These are phyloP conservation scores for Trypanosoma scelopori DNA, from an alignment of 208 protist genomes.

Conservation along the genomic window DNA sequence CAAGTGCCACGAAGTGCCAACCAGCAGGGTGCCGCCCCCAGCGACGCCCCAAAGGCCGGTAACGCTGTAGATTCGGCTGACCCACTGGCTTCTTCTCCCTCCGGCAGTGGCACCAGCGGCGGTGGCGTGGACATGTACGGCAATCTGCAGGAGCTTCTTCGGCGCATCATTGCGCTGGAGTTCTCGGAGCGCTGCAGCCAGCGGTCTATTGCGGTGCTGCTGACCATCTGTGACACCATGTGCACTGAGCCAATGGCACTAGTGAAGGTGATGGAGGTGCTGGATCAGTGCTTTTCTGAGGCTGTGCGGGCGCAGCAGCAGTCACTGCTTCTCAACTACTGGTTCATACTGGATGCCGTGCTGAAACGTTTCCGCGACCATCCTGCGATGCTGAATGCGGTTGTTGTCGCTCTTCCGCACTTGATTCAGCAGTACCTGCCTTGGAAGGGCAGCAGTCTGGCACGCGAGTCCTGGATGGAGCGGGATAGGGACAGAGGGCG, in stretches of 20 bases:
- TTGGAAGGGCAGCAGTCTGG: conserved; percentile 16
- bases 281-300: conserved; percentile 16
- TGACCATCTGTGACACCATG: conserved; percentile 13
- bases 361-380: conserved; percentile 13
- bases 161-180: conserved; percentile 17
- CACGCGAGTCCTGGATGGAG: conserved; percentile 8
- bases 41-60: too few relatives aligned
- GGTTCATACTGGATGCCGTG: conserved; percentile 22
- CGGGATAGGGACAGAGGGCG: background rate
- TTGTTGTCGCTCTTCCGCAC: conserved; percentile 21
- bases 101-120: too few relatives aligned
- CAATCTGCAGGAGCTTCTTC: conserved; percentile 20
- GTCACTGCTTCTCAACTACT: conserved; percentile 11
- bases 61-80: too few relatives aligned
- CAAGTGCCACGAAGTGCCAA: too few relatives aligned
- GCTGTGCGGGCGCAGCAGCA: conserved; percentile 11
- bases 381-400: conserved; percentile 16
- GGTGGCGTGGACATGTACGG: background rate
- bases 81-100: too few relatives aligned
- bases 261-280: conserved; percentile 24
- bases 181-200: conserved; percentile 15
- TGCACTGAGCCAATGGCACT: conserved; percentile 9
- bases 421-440: conserved; percentile 17
- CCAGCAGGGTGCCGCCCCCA: too few relatives aligned
- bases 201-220: conserved; percentile 14